Evolutionary conservation across 495 filamentous ascomycete genomes (phyloP).

Genomic region (Geopyxis carbonaria): DNA sequence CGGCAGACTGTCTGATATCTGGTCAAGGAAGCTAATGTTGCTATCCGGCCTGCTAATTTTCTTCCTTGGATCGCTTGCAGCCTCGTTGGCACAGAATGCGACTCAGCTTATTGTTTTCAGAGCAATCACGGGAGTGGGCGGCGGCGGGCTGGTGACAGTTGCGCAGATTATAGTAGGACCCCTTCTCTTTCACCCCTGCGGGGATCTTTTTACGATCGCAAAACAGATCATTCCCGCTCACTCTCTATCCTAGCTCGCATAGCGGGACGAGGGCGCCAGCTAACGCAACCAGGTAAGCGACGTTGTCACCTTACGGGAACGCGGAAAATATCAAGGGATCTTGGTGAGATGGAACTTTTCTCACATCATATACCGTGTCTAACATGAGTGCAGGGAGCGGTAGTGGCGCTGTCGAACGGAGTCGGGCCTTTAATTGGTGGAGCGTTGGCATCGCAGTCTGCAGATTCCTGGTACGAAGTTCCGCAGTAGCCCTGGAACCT

Average conservation of each 20-base stretch:
- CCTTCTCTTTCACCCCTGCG: too few species aligned
- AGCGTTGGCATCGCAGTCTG: slow-evolving; percentile 27
- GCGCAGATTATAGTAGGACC: slow-evolving; percentile 35
- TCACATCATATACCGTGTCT: neutral
- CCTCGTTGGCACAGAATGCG: slow-evolving; percentile 35
- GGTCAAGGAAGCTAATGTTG: slow-evolving; percentile 38
- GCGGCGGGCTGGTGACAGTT: slow-evolving; percentile 39
- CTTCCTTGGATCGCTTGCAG: slow-evolving; percentile 37
- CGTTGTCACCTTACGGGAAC: slow-evolving; percentile 36
- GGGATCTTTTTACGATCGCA: too few species aligned
- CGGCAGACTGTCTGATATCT: slow-evolving; percentile 40
- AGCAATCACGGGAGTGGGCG: slow-evolving; percentile 38
- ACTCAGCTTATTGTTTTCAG: slow-evolving; percentile 39
- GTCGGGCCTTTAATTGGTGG: slow-evolving; percentile 41
- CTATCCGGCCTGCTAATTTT: slow-evolving; percentile 36
- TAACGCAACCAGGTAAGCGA: slow-evolving; percentile 32
- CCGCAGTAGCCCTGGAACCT: slow-evolving; percentile 10
- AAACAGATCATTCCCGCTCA: too few species aligned
- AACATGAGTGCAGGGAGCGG: slow-evolving; percentile 27
- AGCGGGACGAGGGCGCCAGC: too few species aligned
- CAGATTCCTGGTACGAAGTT: slow-evolving; percentile 17
- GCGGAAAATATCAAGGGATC: slow-evolving; percentile 44
- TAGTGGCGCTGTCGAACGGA: slow-evolving; percentile 37
- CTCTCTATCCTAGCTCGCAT: too few species aligned
- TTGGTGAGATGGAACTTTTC: slow-evolving; percentile 24